Conservation (phyloP, 192 early-diverging fungal genomes). For the Gaertneriomyces semiglobifer region DNA sequence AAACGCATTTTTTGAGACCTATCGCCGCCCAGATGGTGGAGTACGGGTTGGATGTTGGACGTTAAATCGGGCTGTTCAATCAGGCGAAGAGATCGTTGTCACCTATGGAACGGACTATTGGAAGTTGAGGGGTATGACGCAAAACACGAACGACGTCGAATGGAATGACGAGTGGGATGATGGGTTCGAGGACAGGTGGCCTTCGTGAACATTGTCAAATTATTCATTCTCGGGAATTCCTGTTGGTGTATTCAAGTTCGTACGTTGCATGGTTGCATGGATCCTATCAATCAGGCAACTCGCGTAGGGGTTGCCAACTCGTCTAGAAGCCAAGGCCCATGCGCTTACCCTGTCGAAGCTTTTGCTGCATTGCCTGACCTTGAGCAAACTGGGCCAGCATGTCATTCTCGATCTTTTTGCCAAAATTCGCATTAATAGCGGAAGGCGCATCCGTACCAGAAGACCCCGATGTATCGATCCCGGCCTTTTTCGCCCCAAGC, state of each 20-base stretch:
- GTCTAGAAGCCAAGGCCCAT: slow-evolving; percentile 18
- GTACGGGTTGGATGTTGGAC: slow-evolving; percentile 40
- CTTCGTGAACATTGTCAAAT: too few species aligned
- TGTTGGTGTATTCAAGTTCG: too few species aligned
- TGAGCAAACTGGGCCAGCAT: slow-evolving; percentile 61
- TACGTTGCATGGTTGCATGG: too few species aligned
- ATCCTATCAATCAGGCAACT: background rate
- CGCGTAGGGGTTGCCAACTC: slow-evolving; percentile 6
- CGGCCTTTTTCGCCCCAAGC: slow-evolving; percentile 56
- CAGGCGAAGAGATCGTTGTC: slow-evolving; percentile 43
- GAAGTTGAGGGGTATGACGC: slow-evolving; percentile 6
- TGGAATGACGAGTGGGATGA: slow-evolving; percentile 14
- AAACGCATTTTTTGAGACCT: slow-evolving; percentile 42
- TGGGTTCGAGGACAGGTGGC: background rate
- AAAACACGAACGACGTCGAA: background rate
- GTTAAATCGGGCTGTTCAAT: slow-evolving; percentile 11
- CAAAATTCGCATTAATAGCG: slow-evolving; percentile 52
- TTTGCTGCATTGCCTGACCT: slow-evolving; percentile 50
- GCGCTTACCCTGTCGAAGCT: slow-evolving; percentile 17
- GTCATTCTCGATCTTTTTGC: slow-evolving; percentile 48
- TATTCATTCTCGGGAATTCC: too few species aligned
- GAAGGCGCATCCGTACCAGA: slow-evolving; percentile 18
- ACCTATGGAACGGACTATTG: slow-evolving; percentile 45
- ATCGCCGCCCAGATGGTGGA: slow-evolving; percentile 15
- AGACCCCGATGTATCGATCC: background rate